Base-by-base conservation (phyloP, 768 basidiomycete species). In the Russula virescens region DNA sequence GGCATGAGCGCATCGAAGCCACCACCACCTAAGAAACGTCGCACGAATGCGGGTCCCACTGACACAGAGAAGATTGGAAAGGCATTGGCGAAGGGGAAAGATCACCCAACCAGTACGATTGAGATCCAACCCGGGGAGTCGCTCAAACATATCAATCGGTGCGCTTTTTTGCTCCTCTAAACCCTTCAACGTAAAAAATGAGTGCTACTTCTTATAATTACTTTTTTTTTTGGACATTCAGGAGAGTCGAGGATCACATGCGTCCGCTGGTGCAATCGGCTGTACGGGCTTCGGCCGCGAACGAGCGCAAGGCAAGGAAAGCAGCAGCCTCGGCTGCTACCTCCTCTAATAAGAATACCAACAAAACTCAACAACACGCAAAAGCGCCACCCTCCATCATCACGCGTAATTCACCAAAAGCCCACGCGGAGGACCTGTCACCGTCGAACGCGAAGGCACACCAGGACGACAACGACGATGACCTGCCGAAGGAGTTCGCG, bases 141-240 rank as follows among this genome's bases (percentile, higher is more conserved):
- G 0, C 78, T 91, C 56, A 78, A 81, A 58, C 86, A 89, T 74
- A 91, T 91, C 72, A 87, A 90, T 71, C 78, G 83, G 89, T 89
- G 68, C 55, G 82, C 21, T 13, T 11, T 35, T n/a, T n/a, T n/a
- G n/a, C n/a, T n/a, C n/a, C n/a, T n/a, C n/a, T n/a, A n/a, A n/a
- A n/a, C n/a, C n/a, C n/a, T n/a, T n/a, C n/a, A n/a, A n/a, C n/a
- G n/a, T n/a, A n/a, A n/a, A n/a, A n/a, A n/a, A n/a, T n/a, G n/a
- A n/a, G n/a, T n/a, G n/a, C n/a, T n/a, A n/a, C n/a, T n/a, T n/a
- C n/a, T n/a, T n/a, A n/a, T n/a, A n/a, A n/a, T n/a, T n/a, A n/a
- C n/a, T n/a, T n/a, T n/a, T n/a, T n/a, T n/a, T 51, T 57, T 16
- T 16, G 11, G 42, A 43, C 18, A 19, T 38, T 2, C 18, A 91